Conservation (phyloP, 495 filamentous ascomycete genomes). For the Annulohypoxylon maeteangense region DNA sequence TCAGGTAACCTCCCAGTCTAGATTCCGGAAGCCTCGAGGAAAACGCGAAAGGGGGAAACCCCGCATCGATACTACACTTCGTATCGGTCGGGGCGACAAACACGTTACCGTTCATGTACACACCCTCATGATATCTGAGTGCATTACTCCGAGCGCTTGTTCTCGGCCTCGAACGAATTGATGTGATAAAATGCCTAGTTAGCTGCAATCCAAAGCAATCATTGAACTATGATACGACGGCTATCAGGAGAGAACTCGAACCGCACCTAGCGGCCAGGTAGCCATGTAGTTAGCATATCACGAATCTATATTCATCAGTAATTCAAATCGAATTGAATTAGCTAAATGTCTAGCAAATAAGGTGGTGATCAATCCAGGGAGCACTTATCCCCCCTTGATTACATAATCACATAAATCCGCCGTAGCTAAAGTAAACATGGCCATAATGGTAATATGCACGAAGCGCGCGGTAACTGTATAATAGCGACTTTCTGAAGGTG, state of each 20-base stretch:
- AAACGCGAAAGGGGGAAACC: background rate
- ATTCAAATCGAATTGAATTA: background rate
- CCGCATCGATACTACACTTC: background rate
- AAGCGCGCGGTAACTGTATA: background rate
- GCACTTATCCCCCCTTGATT: background rate
- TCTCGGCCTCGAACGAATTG: slow-evolving; percentile 12
- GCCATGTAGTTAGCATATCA: background rate
- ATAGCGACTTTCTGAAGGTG: background rate
- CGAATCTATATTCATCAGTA: background rate
- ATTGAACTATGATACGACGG: background rate
- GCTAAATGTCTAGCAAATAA: background rate
- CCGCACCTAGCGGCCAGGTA: background rate
- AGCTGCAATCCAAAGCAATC: too few relatives aligned
- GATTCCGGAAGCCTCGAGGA: background rate
- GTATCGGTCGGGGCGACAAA: slow-evolving; percentile 23
- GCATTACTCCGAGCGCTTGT: slow-evolving; percentile 20
- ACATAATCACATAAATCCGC: background rate
- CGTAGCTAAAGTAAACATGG: background rate
- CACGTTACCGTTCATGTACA: slow-evolving; percentile 21
- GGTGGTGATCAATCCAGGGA: background rate
- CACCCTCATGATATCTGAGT: background rate
- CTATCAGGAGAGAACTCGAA: background rate
- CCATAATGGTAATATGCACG: background rate
- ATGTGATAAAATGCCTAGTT: too few relatives aligned
- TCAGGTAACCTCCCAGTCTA: too few relatives aligned